Base-by-base conservation (phyloP, 441 rosid species). In the Syzygium malaccense region DNA sequence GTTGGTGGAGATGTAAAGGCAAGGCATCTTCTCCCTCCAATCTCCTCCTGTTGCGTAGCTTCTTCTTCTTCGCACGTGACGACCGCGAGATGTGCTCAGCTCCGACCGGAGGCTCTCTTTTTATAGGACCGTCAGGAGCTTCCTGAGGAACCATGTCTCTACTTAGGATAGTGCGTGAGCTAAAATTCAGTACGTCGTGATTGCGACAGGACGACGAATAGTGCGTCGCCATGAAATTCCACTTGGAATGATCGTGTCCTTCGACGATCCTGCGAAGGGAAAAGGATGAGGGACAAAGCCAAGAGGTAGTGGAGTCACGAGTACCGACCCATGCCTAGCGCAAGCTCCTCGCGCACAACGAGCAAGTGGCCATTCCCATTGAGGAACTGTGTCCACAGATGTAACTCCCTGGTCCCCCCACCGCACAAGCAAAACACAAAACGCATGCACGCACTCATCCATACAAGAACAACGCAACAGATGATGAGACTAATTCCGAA, bases 1-100 rank as follows among this genome's bases (percentile, higher is more conserved):
- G 87, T 93, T 93, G 20, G 95, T 92, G 10, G 93, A 89, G 90
- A 93, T 92, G 89, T 93, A 93, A 71, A 93, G 93, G 85, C 95
- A 93, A 93, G 94, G 93, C 95, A 93, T 93, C 75, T 64, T 64
- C 41, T 64, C 23, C 20, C 71, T 15, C 0, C 37, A 23, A 30
- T 30, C 41, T 30, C 75, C 9, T 30, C 75, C 19, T 8, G 25
- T 30, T 41, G 41, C 41, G 32, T 30, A 17, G 12, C 75, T 64
- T 64, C 41, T 64, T 30, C 75, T 64, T 64, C 8, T 55, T 55
- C 57, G 57, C 57, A 55, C 7, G 57, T 15, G 75, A 8, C 6
- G 3, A 19, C 0, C 3, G 17, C 55, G 41, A 64, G 41, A 64
- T 15, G 32, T 17, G 3, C 75, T 64, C 10, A 33, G 23, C 41